Evolutionary conservation across 768 basidiomycete genomes (phyloP).

Genomic region (Leccinum ochraceum): DNA sequence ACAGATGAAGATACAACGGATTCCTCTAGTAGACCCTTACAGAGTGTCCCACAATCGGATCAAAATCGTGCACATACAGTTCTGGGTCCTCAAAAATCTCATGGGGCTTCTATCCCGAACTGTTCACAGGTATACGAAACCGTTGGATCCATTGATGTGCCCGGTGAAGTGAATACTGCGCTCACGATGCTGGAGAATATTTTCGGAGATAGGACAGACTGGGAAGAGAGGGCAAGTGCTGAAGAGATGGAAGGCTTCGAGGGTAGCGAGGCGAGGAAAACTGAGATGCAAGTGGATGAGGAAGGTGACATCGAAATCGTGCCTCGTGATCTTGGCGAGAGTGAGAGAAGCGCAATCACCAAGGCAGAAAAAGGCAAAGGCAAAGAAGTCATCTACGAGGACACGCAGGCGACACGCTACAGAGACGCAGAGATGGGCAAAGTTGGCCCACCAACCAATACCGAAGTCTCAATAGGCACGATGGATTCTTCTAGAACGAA

Average conservation of each 20-base stretch:
- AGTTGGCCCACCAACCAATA: not conserved
- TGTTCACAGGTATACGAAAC: not conserved
- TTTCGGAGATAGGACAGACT: slow-evolving; percentile 55
- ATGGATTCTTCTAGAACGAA: slow-evolving; percentile 28
- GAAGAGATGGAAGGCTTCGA: slow-evolving; percentile 49
- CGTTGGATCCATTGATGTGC: slow-evolving; percentile 3
- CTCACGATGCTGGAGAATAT: slow-evolving; percentile 48
- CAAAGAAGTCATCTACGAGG: slow-evolving; percentile 24
- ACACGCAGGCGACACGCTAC: slow-evolving; percentile 7
- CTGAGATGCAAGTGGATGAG: slow-evolving; percentile 17
- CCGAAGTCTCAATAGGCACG: not conserved
- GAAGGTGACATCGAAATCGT: slow-evolving; percentile 28
- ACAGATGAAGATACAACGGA: not conserved
- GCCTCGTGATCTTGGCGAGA: slow-evolving; percentile 2
- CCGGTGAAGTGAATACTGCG: slow-evolving; percentile 16
- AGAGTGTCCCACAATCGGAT: not conserved
- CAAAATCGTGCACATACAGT: not conserved
- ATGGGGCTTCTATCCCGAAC: not conserved
- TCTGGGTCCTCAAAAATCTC: not conserved
- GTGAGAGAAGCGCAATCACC: not conserved
- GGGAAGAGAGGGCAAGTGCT: slow-evolving; percentile 61
- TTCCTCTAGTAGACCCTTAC: not conserved
- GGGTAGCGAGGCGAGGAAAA: slow-evolving; percentile 18
- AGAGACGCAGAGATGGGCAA: slow-evolving; percentile 18
- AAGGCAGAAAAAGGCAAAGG: slow-evolving; percentile 23